Conservation (phyloP, 768 basidiomycete genomes). For the Lactarius sp. region DNA sequence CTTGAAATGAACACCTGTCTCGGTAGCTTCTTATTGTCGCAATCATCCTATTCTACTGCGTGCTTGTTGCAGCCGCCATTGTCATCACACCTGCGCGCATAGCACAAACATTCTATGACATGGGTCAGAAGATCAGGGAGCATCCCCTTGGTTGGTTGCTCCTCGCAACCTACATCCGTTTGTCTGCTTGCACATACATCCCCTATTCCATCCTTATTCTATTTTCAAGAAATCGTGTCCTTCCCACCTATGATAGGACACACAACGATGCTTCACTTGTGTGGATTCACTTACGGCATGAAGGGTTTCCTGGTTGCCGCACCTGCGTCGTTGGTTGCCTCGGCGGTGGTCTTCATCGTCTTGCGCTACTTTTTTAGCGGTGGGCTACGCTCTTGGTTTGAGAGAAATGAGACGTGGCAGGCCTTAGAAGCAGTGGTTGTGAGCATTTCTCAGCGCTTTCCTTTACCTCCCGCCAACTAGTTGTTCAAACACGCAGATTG, state of each 20-base stretch:
- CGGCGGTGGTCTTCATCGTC: slow-evolving; percentile 54
- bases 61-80: slow-evolving; percentile 38
- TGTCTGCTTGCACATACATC: slow-evolving; percentile 25
- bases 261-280: slow-evolving; percentile 58
- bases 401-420: slow-evolving; percentile 66
- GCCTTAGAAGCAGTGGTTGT: slow-evolving; percentile 74
- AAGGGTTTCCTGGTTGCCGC: slow-evolving; percentile 66
- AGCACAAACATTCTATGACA: slow-evolving; percentile 66
- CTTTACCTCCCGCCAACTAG: not conserved
- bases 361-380: slow-evolving; percentile 55
- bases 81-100: slow-evolving; percentile 60
- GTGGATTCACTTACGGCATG: slow-evolving; percentile 82
- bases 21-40: slow-evolving; percentile 55
- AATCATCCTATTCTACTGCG: slow-evolving; percentile 50
- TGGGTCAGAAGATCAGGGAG: slow-evolving; percentile 54
- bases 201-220: not conserved
- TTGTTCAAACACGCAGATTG: slow-evolving; percentile 39
- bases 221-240: slow-evolving; percentile 40
- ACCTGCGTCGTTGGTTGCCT: slow-evolving; percentile 55
- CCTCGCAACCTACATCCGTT: slow-evolving; percentile 49
- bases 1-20: slow-evolving; percentile 5
- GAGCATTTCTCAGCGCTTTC: slow-evolving; percentile 28
- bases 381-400: slow-evolving; percentile 55
- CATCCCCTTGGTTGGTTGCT: slow-evolving; percentile 59
- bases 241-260: slow-evolving; percentile 65